Evolutionary conservation across 179 eudicot genomes (phyloP), one percentile per base, ranked within the genome.

Genomic region (Drosera spatulata): DNA sequence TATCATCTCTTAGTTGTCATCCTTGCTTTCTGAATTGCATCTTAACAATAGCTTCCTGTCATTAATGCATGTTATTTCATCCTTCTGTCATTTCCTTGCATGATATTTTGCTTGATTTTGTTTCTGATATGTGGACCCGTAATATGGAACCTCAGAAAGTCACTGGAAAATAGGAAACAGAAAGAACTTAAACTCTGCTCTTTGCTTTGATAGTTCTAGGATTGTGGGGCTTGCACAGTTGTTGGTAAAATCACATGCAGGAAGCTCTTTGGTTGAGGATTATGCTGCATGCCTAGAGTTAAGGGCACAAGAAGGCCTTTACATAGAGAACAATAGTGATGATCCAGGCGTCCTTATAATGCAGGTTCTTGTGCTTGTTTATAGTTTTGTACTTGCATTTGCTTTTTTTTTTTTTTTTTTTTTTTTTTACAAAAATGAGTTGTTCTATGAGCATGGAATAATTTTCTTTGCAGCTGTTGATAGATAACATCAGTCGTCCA

Each of bases 221-320:
- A 79, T 90, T 83, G 91, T 79, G 67, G 99, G 94, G 72, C 95
- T 90, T 57, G 86, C 86, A 57, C 95, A 73, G 64, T 76, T 94
- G 77, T 81, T 94, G 56, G 57, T 90, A 56, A 87, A 94, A 76
- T 78, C 82, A 39, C 82, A 75, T 79, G 82, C 95, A 64, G 95
- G 95, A 13, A 80, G 68, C 61, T 74, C 82, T 49, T 77, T 94
- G 87, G 77, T 85, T 61, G 97, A 90, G 83, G 99, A 94, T 71
- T 94, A 94, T 67, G 99, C 97, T 70, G 85, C 97, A 55, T 94
- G 99, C 68, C 74, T 94, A 53, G 99, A 94, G 84, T 71, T 83
- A 47, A 74, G 99, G 61, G 80, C 94, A 47, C 95, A 94, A 71
- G 99, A 91, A 68, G 69, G 78, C 74, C 99, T 81, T 71, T 59